Conservation (phyloP, 1,284 basidiomycete species). For the Moesziomyces globuligerus region DNA sequence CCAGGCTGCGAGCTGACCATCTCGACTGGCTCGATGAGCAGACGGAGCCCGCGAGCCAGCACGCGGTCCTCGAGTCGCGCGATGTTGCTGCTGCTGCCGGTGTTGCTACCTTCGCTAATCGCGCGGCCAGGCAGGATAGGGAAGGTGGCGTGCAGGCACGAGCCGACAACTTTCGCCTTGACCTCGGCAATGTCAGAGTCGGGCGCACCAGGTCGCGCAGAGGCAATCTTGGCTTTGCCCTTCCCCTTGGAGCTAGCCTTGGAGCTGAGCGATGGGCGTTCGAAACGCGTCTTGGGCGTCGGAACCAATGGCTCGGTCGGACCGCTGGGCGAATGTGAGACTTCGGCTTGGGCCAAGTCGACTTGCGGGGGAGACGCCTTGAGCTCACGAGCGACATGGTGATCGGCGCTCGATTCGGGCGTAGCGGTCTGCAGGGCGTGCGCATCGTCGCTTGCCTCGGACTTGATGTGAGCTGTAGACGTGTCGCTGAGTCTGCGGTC, state of each 20-base stretch:
- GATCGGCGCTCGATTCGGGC: background rate
- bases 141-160: slow-evolving; percentile 41
- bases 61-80: slow-evolving; percentile 33
- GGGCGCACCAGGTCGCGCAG: slow-evolving; percentile 6
- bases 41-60: slow-evolving; percentile 19
- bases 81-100: slow-evolving; percentile 12
- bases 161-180: slow-evolving; percentile 20
- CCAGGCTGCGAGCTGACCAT: slow-evolving; percentile 10
- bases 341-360: background rate
- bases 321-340: background rate
- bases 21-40: slow-evolving; percentile 36
- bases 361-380: background rate
- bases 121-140: slow-evolving; percentile 15
- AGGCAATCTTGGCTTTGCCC: slow-evolving; percentile 4
- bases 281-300: background rate
- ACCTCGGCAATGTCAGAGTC: slow-evolving; percentile 12
- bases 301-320: background rate
- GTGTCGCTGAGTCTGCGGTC: slow-evolving; percentile 9
- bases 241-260: slow-evolving; percentile 7
- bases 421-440: background rate
- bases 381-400: background rate
- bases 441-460: background rate
- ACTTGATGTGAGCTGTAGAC: slow-evolving; percentile 4
- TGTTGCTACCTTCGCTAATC: slow-evolving; percentile 11
- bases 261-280: background rate